phyloP scores from a whole-genome alignment of 2,329 filamentous ascomycete genomes.

The Coniochaeta pulveracea region DNA sequence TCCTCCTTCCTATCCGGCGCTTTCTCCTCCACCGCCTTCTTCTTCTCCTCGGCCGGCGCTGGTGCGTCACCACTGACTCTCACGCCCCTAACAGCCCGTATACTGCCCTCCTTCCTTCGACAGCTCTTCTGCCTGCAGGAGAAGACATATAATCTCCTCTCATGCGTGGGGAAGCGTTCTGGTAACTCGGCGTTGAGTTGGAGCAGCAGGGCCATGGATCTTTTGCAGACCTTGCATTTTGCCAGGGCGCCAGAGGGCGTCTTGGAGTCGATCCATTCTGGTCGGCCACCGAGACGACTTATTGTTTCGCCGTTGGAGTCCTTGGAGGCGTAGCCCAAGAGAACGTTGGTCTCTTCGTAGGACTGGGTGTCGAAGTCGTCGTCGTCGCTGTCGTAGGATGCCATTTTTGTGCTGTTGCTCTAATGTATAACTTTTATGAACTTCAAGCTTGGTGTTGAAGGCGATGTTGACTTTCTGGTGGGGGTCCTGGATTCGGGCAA shows the following conservation, averaged over 20 bases:
- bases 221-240: conserved; percentile 79
- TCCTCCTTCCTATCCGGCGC: conserved; percentile 21
- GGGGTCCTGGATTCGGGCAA: conserved; percentile 7
- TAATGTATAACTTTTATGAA: not conserved
- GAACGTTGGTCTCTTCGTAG: conserved; percentile 73
- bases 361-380: conserved; percentile 50
- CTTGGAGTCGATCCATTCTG: conserved; percentile 55
- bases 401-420: conserved; percentile 34
- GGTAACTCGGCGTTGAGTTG: conserved; percentile 88
- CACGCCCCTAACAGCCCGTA: conserved; percentile 63
- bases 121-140: conserved; percentile 69
- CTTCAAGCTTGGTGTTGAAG: not conserved
- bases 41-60: conserved; percentile 7
- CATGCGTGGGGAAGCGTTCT: conserved; percentile 74
- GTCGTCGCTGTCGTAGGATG: conserved; percentile 79
- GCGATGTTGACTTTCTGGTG: not conserved
- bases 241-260: conserved; percentile 67
- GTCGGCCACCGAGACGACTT: conserved; percentile 77
- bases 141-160: conserved; percentile 80
- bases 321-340: conserved; percentile 79
- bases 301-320: conserved; percentile 72
- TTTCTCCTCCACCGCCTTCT: conserved; percentile 12
- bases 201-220: conserved; percentile 71
- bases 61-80: conserved; percentile 36
- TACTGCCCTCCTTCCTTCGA: conserved; percentile 69